Base-by-base conservation (phyloP, 1,284 basidiomycete genomes). In the Sanghuangporus baumii region DNA sequence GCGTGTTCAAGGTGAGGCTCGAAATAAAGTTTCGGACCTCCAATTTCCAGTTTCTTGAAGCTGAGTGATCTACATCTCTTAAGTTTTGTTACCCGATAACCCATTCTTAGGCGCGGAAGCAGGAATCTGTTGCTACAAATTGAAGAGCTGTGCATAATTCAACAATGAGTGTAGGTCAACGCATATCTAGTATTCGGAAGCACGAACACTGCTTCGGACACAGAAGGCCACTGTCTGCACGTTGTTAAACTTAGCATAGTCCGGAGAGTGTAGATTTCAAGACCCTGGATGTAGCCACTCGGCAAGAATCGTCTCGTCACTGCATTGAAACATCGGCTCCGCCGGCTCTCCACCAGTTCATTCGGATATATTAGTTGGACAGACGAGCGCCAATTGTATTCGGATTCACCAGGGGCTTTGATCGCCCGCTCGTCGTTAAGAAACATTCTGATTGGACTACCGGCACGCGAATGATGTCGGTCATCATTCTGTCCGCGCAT, bases 21-120 rank as follows among this genome's bases (percentile, higher is more conserved):
- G 6, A 37, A n/a, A 36, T 31, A 36, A 54, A 37, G 52, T 54
- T 54, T 54, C 52, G 52, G 52, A 6, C 52, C 52, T 37, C n/a
- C 36, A 54, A 31, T 31, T 7, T 8, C 14, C 52, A 54, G 20
- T 37, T 37, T 12, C 16, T n/a, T 48, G n/a, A 37, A 51, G 48
- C 18, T 59, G 47, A 40, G 57, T 20, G 57, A 59, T 59, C 57
- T 59, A 59, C 57, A 48, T 51, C 51, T 59, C 43, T 59, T 52
- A 34, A 37, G 38, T 51, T 51, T 48, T 59, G 34, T 2, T 54
- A 37, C 52, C 6, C 36, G 52, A 34, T 20, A 37, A n/a, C 52
- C 52, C 14, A 54, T 34, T 54, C 52, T 37, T 54, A 14, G 43
- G 43, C 6, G 7, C 6, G 16, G 52, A 54, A 31, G 52, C 52